Evolutionary conservation across 1,284 basidiomycete species (phyloP).

Genomic region (Pascua guehoae): DNA sequence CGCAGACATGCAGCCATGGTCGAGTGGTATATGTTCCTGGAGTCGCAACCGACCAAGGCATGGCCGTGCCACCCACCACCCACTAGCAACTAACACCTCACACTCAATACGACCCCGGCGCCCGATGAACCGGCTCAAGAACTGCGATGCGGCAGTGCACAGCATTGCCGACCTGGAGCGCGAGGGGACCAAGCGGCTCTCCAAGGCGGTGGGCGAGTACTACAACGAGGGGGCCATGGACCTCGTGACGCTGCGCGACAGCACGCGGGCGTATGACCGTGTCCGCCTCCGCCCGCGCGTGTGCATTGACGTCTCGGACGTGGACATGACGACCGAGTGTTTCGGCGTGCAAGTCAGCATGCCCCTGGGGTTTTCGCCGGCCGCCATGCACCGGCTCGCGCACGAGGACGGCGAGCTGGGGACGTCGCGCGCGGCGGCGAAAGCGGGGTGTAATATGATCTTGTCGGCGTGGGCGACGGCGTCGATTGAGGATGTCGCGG

Average conservation of each 20-base stretch:
- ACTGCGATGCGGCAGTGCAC: conserved; percentile 6
- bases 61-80: not conserved
- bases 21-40: no score
- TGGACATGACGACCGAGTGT: conserved; percentile 23
- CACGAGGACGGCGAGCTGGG: conserved; percentile 32
- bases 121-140: conserved; percentile 9
- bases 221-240: conserved; percentile 31
- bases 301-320: conserved; percentile 23
- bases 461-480: conserved; percentile 29
- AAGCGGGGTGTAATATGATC: conserved; percentile 24
- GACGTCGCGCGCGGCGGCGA: conserved; percentile 28
- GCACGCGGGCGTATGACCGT: conserved; percentile 26
- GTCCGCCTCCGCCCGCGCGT: conserved; percentile 34
- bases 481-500: conserved; percentile 28
- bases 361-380: conserved; percentile 36
- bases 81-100: not conserved
- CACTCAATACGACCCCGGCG: not conserved
- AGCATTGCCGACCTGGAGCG: conserved; percentile 23
- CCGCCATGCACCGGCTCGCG: conserved; percentile 35
- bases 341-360: conserved; percentile 19
- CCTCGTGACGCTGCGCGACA: conserved; percentile 26
- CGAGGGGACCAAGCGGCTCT: conserved; percentile 12
- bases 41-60: no score
- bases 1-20: no score
- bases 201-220: conserved; percentile 18